phyloP scores from a whole-genome alignment of 73 alveolate genomes.

The Paraurostyla sp. region DNA sequence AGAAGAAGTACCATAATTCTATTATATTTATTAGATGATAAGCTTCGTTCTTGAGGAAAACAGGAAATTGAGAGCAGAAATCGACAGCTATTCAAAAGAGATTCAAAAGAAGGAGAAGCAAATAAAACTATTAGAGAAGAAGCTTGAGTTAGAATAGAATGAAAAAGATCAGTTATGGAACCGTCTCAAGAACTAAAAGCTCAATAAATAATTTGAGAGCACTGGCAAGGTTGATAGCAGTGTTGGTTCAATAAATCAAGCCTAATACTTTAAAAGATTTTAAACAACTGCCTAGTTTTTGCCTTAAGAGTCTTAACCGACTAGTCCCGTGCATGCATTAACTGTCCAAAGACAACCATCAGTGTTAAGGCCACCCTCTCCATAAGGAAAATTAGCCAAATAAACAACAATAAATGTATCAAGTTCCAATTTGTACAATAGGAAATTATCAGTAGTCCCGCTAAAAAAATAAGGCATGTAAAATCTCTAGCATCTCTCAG shows the following conservation, averaged over 20 bases:
- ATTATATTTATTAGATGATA: not conserved
- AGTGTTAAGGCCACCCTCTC: no score
- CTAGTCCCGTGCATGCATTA: not conserved
- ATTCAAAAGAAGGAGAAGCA: conserved; percentile 1
- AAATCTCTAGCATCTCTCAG: not conserved
- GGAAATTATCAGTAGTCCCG: not conserved
- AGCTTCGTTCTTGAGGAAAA: conserved; percentile 27
- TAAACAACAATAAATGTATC: no score
- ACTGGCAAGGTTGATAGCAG: not conserved
- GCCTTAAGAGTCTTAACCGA: not conserved
- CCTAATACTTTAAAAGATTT: not conserved
- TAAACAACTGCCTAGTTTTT: not conserved
- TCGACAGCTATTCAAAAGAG: not conserved
- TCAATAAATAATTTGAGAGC: not conserved
- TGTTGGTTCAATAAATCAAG: not conserved
- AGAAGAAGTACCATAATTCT: conserved; percentile 23
- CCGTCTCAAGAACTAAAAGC: not conserved
- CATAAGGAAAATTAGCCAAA: no score
- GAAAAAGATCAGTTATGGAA: conserved; percentile 25
- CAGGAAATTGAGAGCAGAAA: conserved; percentile 3
- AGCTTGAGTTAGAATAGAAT: not conserved
- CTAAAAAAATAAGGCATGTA: not conserved
- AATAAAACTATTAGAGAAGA: not conserved
- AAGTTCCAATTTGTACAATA: no score
- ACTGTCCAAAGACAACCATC: not conserved